Percentiles rank a stretch among this genome's conserved stretches.
These are phyloP conservation scores for Phytophthora tentaculata DNA, from an alignment of 352 stramenopile genomes.

Conservation along the genomic window DNA sequence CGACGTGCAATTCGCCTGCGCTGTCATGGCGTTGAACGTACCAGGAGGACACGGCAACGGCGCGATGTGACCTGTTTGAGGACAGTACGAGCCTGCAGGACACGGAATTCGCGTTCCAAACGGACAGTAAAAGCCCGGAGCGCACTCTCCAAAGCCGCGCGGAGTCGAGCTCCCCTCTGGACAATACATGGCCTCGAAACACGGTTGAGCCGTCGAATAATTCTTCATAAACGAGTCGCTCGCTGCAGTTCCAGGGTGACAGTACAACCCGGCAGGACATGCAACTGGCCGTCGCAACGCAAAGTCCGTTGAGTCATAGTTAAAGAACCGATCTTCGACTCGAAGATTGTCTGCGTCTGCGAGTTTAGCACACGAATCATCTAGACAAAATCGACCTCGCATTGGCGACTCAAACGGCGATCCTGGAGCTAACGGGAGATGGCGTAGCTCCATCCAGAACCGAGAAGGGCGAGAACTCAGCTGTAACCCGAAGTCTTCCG, in stretches of 20 bases:
- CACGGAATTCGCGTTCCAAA: constrained; percentile 90
- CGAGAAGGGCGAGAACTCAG: constrained; percentile 77
- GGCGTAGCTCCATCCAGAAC: constrained; percentile 95
- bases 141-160: constrained; percentile 84
- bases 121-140: constrained; percentile 92
- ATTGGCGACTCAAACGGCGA: constrained; percentile 79
- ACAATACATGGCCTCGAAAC: constrained; percentile 92
- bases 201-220: constrained; percentile 88
- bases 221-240: constrained; percentile 86
- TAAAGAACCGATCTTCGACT: constrained; percentile 79
- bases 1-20: constrained; percentile 83
- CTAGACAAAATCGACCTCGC: constrained; percentile 94
- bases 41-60: constrained; percentile 93
- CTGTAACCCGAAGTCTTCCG: constrained; percentile 95
- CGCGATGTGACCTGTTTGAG: constrained; percentile 73
- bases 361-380: constrained; percentile 90
- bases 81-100: constrained; percentile 93
- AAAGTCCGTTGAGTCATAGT: constrained; percentile 83
- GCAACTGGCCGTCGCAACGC: constrained; percentile 83
- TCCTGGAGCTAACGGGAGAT: constrained; percentile 85
- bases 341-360: constrained; percentile 83
- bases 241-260: constrained; percentile 87
- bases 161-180: constrained; percentile 88
- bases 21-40: constrained; percentile 94
- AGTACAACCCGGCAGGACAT: constrained; percentile 91